Percentiles rank a stretch among this genome's conserved stretches.
These are phyloP conservation scores for Neofusicoccum cordaticola DNA, from an alignment of 2,329 filamentous ascomycete genomes.

Conservation along the genomic window DNA sequence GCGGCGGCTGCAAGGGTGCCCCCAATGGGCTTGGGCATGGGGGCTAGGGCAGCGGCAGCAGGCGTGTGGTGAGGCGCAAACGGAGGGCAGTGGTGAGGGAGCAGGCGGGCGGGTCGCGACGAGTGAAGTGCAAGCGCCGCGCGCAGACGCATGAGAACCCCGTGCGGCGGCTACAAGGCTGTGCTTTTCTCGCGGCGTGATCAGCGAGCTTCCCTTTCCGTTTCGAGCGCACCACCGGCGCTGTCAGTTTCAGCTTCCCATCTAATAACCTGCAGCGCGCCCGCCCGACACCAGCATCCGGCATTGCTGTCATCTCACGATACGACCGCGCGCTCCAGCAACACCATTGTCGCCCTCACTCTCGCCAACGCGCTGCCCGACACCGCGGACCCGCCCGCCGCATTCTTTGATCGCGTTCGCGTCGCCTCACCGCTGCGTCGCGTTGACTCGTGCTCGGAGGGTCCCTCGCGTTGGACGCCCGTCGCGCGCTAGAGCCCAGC, in stretches of 20 bases:
- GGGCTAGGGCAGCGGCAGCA: background rate
- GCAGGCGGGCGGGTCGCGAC: background rate
- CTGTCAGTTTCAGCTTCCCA: constrained; percentile 13
- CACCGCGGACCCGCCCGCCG: background rate
- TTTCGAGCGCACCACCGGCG: constrained; percentile 10
- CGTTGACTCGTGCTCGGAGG: constrained; percentile 11
- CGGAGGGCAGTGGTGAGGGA: background rate
- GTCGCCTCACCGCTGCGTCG: constrained; percentile 10
- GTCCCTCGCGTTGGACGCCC: constrained; percentile 13
- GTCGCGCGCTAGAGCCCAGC: constrained; percentile 11
- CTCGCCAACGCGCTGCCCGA: background rate
- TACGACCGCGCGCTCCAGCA: background rate
- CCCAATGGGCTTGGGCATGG: background rate
- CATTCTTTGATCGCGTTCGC: constrained; percentile 11
- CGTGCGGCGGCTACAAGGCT: constrained; percentile 4
- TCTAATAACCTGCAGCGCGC: constrained; percentile 12
- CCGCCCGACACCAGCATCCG: background rate
- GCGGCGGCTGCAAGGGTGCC: constrained; percentile 12
- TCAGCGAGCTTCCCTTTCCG: constrained; percentile 13
- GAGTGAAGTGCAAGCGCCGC: constrained; percentile 2
- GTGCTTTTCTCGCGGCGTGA: background rate
- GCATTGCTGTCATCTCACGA: constrained; percentile 11
- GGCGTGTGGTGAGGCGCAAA: constrained; percentile 6
- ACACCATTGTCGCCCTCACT: background rate
- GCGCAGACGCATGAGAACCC: background rate